Evolutionary conservation across 2,329 filamentous ascomycete genomes (phyloP).

Genomic region (Beauveria scarabaeidicola): DNA sequence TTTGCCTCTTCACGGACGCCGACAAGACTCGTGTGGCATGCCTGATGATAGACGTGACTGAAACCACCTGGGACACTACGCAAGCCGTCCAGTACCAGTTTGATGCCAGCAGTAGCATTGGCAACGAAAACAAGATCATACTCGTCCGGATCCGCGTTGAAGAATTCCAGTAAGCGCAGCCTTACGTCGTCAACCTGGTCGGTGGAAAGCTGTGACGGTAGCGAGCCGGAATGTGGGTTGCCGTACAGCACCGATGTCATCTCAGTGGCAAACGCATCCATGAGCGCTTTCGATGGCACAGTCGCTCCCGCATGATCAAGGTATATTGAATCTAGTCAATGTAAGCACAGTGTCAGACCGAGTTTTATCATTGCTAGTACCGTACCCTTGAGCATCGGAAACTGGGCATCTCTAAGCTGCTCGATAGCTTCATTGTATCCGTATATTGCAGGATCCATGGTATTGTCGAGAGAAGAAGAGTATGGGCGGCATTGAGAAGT

Average conservation of each 20-base stretch:
- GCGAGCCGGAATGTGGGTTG: slow-evolving; percentile 84
- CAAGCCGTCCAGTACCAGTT: slow-evolving; percentile 73
- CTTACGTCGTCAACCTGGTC: slow-evolving; percentile 68
- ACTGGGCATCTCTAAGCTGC: slow-evolving; percentile 49
- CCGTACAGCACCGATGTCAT: slow-evolving; percentile 74
- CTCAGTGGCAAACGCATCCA: slow-evolving; percentile 71
- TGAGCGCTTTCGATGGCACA: slow-evolving; percentile 67
- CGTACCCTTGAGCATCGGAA: slow-evolving; percentile 61
- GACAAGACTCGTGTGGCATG: slow-evolving; percentile 80
- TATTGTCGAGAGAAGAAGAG: neutral
- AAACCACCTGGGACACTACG: slow-evolving; percentile 63
- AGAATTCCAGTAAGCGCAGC: slow-evolving; percentile 61
- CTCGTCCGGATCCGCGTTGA: slow-evolving; percentile 69
- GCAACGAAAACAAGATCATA: slow-evolving; percentile 89
- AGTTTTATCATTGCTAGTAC: neutral
- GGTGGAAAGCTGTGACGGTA: slow-evolving; percentile 69
- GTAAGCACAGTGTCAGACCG: neutral
- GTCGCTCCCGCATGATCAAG: slow-evolving; percentile 97
- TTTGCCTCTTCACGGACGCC: slow-evolving; percentile 67
- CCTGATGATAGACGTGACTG: slow-evolving; percentile 72
- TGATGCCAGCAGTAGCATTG: slow-evolving; percentile 86
- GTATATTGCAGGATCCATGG: slow-evolving; percentile 12
- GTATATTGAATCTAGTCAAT: slow-evolving; percentile 59
- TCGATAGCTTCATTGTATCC: slow-evolving; percentile 54
- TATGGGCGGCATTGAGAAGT: neutral